A percentile compares a stretch with the other conserved stretches of the same genome.
Conservation (phyloP, 2,329 filamentous ascomycete species). For the Aspergillus quadrilineatus region DNA sequence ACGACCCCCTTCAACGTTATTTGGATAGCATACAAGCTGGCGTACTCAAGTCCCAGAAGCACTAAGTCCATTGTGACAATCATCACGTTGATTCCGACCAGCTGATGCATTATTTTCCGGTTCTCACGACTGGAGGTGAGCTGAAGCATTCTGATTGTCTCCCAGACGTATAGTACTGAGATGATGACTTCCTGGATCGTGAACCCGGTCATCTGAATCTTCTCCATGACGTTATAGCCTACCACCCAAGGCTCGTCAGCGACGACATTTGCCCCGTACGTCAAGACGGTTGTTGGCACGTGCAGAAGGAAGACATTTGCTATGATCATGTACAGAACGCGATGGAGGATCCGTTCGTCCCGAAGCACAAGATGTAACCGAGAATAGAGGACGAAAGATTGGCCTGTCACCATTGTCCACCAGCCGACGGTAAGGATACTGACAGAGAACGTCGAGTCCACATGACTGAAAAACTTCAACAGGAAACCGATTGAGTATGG, state of each 20-base stretch:
- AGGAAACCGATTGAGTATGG: constrained; percentile 45
- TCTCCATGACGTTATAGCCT: constrained; percentile 48
- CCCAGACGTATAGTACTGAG: constrained; percentile 54
- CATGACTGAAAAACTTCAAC: constrained; percentile 40
- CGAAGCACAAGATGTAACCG: constrained; percentile 60
- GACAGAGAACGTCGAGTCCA: constrained; percentile 34
- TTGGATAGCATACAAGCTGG: constrained; percentile 42
- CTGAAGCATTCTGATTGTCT: constrained; percentile 51
- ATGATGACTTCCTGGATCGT: constrained; percentile 49
- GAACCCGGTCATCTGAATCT: constrained; percentile 48
- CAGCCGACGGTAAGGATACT: constrained; percentile 55
- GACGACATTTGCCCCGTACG: constrained; percentile 45
- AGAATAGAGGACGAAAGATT: constrained; percentile 62
- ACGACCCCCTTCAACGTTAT: constrained; percentile 43
- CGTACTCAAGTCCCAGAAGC: constrained; percentile 43
- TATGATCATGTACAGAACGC: constrained; percentile 59
- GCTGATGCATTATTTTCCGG: constrained; percentile 43
- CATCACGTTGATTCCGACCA: constrained; percentile 48
- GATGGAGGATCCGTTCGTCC: constrained; percentile 49
- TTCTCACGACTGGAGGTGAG: constrained; percentile 29
- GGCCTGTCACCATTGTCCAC: constrained; percentile 62
- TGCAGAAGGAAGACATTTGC: constrained; percentile 55
- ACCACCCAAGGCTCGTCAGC: constrained; percentile 20
- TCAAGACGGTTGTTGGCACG: constrained; percentile 55
- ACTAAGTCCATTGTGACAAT: constrained; percentile 49